Evolutionary conservation across 495 filamentous ascomycete genomes (phyloP), one percentile per base, ranked within the genome.

Genomic region (Xylaria nigripes): DNA sequence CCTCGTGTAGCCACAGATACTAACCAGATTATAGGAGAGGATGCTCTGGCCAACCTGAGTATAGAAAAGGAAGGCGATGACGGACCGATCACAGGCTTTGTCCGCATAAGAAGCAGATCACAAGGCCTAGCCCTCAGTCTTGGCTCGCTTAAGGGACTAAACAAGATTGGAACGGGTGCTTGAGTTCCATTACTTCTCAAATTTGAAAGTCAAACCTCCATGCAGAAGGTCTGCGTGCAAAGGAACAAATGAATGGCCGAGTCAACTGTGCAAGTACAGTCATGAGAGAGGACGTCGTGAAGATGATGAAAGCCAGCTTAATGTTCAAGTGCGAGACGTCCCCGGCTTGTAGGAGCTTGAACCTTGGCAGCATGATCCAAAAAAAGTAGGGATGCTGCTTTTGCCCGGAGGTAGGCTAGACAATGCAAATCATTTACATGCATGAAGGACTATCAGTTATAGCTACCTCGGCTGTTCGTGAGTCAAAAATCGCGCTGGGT

Each of bases 61-160:
- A 95, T 99, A 62, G 94, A 99, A 67, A 93, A 96, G 73, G 90
- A 97, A 69, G 90, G 90, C 47, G 90, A 96, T 10, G 85, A 95
- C 65, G 93, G 94, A 24, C 90, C 90, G 6, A 86, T 99, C 56
- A 97, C 93, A 24, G 94, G 94, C n/a, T 99, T 99, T 68, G 89
- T 99, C 49, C 86, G 94, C 61, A 99, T 99, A 78, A 84, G 94
- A 71, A 96, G 90, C 77, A 86, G 94, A 61, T 95, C 90, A 5
- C 94, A 99, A 74, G 94, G 93, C 46, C 77, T 99, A 53, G 94
- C 94, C 3, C 74, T 99, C 55, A 96, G 91, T 69, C 75, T 99
- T 53, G 94, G 94, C 16, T 92, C 87, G 38, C 77, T 99, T 63
- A 99, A 99, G 74, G 94, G 94, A 3, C 74, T 99, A 58, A 93